Base-by-base conservation (phyloP, 495 filamentous ascomycete species). In the Penicillium crystallinum region DNA sequence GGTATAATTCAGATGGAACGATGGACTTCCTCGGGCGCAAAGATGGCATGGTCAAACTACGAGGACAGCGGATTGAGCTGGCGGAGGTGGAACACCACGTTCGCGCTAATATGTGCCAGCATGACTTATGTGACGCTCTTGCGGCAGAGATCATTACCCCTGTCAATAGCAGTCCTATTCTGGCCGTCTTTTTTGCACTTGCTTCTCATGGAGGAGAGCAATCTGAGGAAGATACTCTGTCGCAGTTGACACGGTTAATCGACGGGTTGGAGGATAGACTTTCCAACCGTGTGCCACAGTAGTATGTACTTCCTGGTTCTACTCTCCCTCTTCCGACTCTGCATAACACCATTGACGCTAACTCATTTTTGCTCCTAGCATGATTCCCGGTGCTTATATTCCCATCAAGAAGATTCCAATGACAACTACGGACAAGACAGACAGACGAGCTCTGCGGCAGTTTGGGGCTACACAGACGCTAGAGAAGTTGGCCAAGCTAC, bases 51-150 rank as follows among this genome's bases (percentile, higher is more conserved):
- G 38, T 40, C 21, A 40, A 40, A 10, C 18, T 40, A 4, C 9
- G 38, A 23, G 38, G 38, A 4, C 38, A 40, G 18, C 38, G 38
- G 8, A 23, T 40, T 40, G 38, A 40, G 10, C 19, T 40, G 10
- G 19, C 19, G 12, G 38, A 40, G 18, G 21, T 40, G 1, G 38
- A 40, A 19, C 18, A 37, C 72, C 40, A 68, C 64, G 46, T 77
- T 73, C 37, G 64, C 67, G 8, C 35, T 9, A 37, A 19, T 8
- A 6, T 37, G n/a, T 15, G 73, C 75, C 23, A 7, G 3, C 23
- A 27, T 27, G 7, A 27, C 7, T 27, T 27, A 27, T 27, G 23
- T 27, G 23, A 27, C 7, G 7, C 3, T 27, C 23, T 27, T 27
- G 23, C 23, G 7, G 23, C 23, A 7, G 23, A 27, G 23, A 27